These are phyloP conservation scores for Camellia oleifera DNA, from an alignment of 179 eudicot species.

Conservation along the genomic window DNA sequence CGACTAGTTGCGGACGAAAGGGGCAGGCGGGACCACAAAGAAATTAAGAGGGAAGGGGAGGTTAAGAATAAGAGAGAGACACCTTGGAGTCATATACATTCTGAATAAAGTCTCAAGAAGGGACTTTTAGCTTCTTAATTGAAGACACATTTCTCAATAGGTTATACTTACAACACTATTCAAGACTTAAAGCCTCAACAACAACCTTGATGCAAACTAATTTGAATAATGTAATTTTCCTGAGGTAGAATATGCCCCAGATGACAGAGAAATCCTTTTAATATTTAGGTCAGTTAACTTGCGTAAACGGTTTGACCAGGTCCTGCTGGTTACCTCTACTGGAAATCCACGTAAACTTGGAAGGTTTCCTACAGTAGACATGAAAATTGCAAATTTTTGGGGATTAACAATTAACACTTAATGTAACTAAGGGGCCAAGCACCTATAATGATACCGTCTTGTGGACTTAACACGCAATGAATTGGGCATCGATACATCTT, in stretches of 20 bases:
- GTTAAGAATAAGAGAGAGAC: neutral
- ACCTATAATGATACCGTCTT: neutral
- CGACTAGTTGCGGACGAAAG: too few relatives aligned
- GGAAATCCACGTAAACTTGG: neutral
- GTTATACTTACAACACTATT: neutral
- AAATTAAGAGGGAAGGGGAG: slow-evolving; percentile 6
- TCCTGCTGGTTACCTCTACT: neutral
- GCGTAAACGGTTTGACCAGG: neutral
- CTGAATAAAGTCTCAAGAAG: neutral
- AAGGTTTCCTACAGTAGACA: too few relatives aligned
- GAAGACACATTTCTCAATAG: neutral
- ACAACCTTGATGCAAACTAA: slow-evolving; percentile 1
- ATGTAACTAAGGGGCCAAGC: neutral
- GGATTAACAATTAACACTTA: neutral
- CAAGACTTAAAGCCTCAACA: neutral
- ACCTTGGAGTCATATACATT: neutral
- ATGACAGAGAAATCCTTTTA: neutral
- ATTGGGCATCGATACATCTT: neutral
- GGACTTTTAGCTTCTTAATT: neutral
- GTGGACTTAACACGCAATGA: neutral
- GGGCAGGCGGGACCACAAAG: too few relatives aligned
- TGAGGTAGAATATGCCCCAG: slow-evolving; percentile 3
- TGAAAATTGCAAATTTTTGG: neutral
- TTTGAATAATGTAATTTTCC: neutral
- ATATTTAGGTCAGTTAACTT: neutral